A percentile compares a stretch with the other conserved stretches of the same genome.
These are phyloP conservation scores for Teratosphaeria nubilosa DNA, from an alignment of 2,329 filamentous ascomycete species.

Conservation along the genomic window DNA sequence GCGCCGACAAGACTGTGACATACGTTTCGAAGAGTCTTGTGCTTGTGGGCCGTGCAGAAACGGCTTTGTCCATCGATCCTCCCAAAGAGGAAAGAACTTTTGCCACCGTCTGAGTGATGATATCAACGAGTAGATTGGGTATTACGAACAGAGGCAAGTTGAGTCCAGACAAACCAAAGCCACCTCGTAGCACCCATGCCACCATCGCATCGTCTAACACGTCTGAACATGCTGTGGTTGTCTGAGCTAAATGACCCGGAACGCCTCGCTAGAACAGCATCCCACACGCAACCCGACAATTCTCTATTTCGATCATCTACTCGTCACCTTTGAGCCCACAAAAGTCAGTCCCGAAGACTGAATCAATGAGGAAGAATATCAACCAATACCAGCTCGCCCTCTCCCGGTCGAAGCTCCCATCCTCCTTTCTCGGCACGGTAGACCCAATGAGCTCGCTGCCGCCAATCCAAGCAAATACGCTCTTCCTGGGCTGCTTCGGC, in stretches of 20 bases:
- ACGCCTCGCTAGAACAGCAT: neutral
- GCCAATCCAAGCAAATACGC: slow-evolving; percentile 28
- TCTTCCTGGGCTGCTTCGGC: slow-evolving; percentile 32
- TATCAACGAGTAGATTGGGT: too few species aligned
- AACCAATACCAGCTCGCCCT: slow-evolving; percentile 51
- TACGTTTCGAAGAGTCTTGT: too few species aligned
- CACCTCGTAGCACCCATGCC: too few species aligned
- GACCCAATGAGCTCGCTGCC: slow-evolving; percentile 57
- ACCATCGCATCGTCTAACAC: neutral
- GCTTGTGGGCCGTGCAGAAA: too few species aligned
- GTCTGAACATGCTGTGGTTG: neutral
- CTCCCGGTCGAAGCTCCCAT: slow-evolving; percentile 68
- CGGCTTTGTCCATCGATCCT: too few species aligned
- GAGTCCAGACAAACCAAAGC: too few species aligned
- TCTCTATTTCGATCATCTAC: neutral
- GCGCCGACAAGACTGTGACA: too few species aligned
- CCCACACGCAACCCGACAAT: neutral
- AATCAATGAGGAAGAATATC: slow-evolving; percentile 49
- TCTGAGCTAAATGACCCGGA: neutral
- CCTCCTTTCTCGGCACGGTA: slow-evolving; percentile 61
- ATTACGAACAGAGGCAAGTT: too few species aligned
- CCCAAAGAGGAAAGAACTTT: too few species aligned
- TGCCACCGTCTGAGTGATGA: too few species aligned
- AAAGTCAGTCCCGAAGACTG: slow-evolving; percentile 48
- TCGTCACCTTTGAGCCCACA: slow-evolving; percentile 46